Conservation (phyloP, 805 yeast genomes). For the Suhomyces kilbournensis region DNA sequence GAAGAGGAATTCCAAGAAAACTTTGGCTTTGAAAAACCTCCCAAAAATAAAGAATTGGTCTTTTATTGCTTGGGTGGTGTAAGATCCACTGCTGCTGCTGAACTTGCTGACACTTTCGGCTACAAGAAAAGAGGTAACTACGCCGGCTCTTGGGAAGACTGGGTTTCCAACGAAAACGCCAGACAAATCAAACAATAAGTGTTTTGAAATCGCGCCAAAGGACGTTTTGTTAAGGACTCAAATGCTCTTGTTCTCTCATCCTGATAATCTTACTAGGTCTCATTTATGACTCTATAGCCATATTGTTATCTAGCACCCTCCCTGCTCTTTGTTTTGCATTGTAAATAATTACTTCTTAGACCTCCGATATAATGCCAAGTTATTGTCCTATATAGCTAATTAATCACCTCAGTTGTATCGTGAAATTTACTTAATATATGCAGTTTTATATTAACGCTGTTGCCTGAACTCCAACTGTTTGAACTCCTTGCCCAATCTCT, state of each 20-base stretch:
- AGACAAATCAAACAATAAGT: not conserved
- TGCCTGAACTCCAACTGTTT: constrained; percentile 42
- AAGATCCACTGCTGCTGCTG: constrained; percentile 87
- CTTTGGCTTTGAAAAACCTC: constrained; percentile 82
- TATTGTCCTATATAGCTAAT: not conserved
- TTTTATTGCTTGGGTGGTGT: constrained; percentile 94
- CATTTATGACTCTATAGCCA: too few relatives aligned
- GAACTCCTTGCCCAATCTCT: constrained; percentile 79
- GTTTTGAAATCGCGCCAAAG: not conserved
- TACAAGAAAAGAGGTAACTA: constrained; percentile 82
- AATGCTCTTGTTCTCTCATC: not conserved
- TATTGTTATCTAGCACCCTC: not conserved
- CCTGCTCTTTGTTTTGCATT: not conserved
- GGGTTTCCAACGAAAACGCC: constrained; percentile 50
- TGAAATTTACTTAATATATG: not conserved
- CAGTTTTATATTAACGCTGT: not conserved
- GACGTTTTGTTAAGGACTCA: not conserved
- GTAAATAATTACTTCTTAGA: not conserved
- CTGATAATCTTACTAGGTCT: not conserved
- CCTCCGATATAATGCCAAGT: not conserved
- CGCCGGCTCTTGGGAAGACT: constrained; percentile 82
- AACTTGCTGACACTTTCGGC: constrained; percentile 86
- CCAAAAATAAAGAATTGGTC: constrained; percentile 63
- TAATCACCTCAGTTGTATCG: not conserved
- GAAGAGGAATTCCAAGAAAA: constrained; percentile 76